Evolutionary conservation across 1,284 basidiomycete species (phyloP).

Genomic region (Mycena citricolor): DNA sequence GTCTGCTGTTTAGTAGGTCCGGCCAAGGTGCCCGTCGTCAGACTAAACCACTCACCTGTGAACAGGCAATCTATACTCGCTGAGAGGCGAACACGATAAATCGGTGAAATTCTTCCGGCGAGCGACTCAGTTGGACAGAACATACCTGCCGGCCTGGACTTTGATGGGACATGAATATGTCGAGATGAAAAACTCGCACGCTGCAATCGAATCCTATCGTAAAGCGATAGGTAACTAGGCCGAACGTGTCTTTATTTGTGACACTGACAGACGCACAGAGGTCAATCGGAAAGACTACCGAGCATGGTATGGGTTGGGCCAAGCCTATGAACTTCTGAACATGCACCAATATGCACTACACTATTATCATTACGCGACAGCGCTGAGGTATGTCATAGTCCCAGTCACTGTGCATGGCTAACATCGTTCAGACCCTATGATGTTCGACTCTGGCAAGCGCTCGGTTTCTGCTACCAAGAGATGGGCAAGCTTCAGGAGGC

Average conservation of each 20-base stretch:
- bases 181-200: constrained; percentile 98
- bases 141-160: constrained; percentile 98
- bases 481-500: constrained; percentile 84
- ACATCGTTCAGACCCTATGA: constrained; percentile 80
- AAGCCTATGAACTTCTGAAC: constrained; percentile 94
- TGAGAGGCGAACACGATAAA: constrained; percentile 91
- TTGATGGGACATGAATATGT: constrained; percentile 99
- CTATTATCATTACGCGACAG: constrained; percentile 96
- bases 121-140: constrained; percentile 91
- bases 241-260: background rate
- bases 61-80: constrained; percentile 93
- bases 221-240: constrained; percentile 80
- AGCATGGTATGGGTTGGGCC: constrained; percentile 98
- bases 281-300: constrained; percentile 96
- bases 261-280: constrained; percentile 45
- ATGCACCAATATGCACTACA: constrained; percentile 96
- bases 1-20: constrained; percentile 92
- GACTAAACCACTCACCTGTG: constrained; percentile 6
- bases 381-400: constrained; percentile 64
- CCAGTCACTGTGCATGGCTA: constrained; percentile 1
- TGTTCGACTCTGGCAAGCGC: constrained; percentile 93
- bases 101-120: constrained; percentile 95
- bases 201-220: constrained; percentile 96
- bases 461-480: constrained; percentile 93
- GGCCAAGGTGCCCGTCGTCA: constrained; percentile 29